Evolutionary conservation across 1,284 basidiomycete genomes (phyloP).

Genomic region (Agaricales sp.): DNA sequence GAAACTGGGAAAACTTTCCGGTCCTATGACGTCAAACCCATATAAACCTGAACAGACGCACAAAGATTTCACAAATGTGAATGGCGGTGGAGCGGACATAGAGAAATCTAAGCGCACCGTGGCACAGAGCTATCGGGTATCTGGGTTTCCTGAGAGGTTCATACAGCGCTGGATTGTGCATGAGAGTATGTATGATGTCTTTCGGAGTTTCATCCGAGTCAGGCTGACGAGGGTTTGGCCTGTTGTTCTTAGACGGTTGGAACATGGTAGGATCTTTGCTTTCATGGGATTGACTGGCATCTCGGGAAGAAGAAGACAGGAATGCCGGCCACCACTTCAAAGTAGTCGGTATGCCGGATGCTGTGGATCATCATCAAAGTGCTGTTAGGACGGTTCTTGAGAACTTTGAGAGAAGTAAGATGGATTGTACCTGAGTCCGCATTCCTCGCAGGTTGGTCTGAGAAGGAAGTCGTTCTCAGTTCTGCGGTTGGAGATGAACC

Average conservation of each 20-base stretch:
- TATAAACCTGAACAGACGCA: constrained; percentile 62
- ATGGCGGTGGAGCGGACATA: neutral
- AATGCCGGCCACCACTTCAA: neutral
- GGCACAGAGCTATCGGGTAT: constrained; percentile 89
- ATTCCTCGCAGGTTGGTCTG: neutral
- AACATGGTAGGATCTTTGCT: neutral
- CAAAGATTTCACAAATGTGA: constrained; percentile 7
- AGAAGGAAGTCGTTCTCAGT: no score
- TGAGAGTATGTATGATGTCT: constrained; percentile 63
- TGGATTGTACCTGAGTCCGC: neutral
- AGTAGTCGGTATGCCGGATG: neutral
- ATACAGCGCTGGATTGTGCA: constrained; percentile 63
- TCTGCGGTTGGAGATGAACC: no score
- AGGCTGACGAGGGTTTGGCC: constrained; percentile 10
- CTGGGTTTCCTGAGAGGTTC: constrained; percentile 73
- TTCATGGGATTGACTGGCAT: neutral
- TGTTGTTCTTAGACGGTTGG: neutral
- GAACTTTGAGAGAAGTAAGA: neutral
- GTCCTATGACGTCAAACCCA: constrained; percentile 85
- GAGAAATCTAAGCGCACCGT: constrained; percentile 49
- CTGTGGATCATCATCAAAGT: neutral
- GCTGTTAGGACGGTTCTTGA: neutral
- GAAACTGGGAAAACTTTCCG: constrained; percentile 66
- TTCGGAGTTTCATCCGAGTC: constrained; percentile 14
- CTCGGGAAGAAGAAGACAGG: neutral